phyloP scores from a whole-genome alignment of 2,329 filamentous ascomycete genomes.

The Neofusicoccum cordaticola region DNA sequence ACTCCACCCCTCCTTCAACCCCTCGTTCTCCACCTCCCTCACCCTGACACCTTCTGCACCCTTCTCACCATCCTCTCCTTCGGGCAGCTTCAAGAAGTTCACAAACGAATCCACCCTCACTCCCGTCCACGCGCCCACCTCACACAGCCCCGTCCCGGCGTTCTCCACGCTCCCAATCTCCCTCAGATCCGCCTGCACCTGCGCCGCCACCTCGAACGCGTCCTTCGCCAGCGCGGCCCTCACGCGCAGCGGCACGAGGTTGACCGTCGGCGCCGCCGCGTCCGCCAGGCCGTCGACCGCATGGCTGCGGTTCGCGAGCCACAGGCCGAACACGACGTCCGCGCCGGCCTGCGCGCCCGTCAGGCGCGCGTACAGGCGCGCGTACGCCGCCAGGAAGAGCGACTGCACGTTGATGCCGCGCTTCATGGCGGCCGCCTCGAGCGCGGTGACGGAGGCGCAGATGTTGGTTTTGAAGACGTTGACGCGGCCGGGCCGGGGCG shows the following conservation, averaged over 20 bases:
- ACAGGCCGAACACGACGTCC: constrained; percentile 69
- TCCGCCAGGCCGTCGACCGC: constrained; percentile 50
- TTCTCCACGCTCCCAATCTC: constrained; percentile 57
- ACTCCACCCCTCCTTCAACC: constrained; percentile 20
- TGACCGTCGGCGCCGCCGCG: constrained; percentile 68
- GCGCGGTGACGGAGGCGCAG: constrained; percentile 27
- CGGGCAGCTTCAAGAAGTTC: constrained; percentile 69
- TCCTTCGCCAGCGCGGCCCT: constrained; percentile 23
- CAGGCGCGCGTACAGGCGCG: constrained; percentile 48
- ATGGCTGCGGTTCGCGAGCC: constrained; percentile 72
- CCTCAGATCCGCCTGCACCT: constrained; percentile 67
- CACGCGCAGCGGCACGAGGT: constrained; percentile 71
- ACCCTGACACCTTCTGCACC: constrained; percentile 24
- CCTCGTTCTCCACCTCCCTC: constrained; percentile 4
- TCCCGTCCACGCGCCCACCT: constrained; percentile 74
- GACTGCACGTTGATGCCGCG: constrained; percentile 68
- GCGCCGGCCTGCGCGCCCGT: constrained; percentile 23
- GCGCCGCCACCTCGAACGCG: constrained; percentile 47
- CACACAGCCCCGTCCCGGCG: constrained; percentile 61
- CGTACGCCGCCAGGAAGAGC: constrained; percentile 70
- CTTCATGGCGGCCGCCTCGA: constrained; percentile 46
- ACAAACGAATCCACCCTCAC: constrained; percentile 69
- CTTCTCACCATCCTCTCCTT: constrained; percentile 22
- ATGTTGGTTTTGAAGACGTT: constrained; percentile 52
- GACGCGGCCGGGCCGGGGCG: constrained; percentile 27